phyloP scores from a whole-genome alignment of 1,284 basidiomycete species.

The Pyrrhoderma lamaoense region DNA sequence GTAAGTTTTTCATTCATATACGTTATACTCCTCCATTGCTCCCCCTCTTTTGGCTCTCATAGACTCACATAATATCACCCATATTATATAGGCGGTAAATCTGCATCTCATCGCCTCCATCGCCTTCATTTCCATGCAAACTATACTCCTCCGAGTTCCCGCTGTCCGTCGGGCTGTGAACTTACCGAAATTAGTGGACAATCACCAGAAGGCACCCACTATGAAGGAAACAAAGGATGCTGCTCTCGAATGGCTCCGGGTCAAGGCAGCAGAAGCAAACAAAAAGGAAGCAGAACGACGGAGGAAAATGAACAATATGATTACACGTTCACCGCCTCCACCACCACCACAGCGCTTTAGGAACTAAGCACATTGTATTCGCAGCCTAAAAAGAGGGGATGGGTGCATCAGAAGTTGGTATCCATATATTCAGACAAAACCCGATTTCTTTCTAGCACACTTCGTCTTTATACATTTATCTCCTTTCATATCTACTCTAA shows the following conservation, averaged over 20 bases:
- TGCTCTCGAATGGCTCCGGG: constrained; percentile 26
- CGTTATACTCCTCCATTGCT: constrained; percentile 35
- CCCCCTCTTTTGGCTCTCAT: constrained; percentile 15
- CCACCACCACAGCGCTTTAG: too few species aligned
- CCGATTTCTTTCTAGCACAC: too few species aligned
- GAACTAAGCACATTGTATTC: too few species aligned
- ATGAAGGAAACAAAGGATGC: constrained; percentile 27
- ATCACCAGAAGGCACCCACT: constrained; percentile 22
- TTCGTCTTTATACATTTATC: too few species aligned
- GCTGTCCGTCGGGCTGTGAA: constrained; percentile 38
- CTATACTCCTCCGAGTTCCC: constrained; percentile 38
- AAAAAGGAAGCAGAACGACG: constrained; percentile 9
- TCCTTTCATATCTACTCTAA: too few species aligned
- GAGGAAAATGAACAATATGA: constrained; percentile 12
- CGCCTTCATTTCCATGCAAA: constrained; percentile 38
- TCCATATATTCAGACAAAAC: too few species aligned
- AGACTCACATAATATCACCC: constrained; percentile 7
- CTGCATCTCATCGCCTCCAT: constrained; percentile 52
- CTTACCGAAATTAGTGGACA: constrained; percentile 33
- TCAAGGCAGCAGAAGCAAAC: constrained; percentile 23
- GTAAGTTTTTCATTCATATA: too few species aligned
- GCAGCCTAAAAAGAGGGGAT: too few species aligned
- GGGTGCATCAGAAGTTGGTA: too few species aligned
- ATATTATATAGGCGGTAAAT: constrained; percentile 45
- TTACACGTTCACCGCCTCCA: background rate